These are phyloP conservation scores for Chalciporus chontae DNA, from an alignment of 768 basidiomycete species.

Conservation along the genomic window DNA sequence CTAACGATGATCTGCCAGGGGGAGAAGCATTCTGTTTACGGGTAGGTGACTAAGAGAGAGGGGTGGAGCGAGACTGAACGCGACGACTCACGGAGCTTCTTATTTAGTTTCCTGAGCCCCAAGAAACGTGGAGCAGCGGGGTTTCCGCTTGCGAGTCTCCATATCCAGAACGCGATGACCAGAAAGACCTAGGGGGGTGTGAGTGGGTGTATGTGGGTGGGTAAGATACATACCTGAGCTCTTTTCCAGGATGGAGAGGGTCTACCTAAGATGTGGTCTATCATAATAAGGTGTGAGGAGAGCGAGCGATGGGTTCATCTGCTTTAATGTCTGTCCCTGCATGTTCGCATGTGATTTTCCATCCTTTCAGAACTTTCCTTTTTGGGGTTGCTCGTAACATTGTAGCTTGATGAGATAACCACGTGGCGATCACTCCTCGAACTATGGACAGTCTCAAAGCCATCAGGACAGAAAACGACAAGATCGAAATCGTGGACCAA, in stretches of 20 bases:
- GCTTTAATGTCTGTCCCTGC: background rate
- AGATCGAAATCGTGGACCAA: constrained; percentile 88
- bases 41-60: constrained; percentile 2
- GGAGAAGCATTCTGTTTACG: constrained; percentile 65
- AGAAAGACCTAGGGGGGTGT: constrained; percentile 66
- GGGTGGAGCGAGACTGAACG: background rate
- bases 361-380: constrained; percentile 11
- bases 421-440: constrained; percentile 3
- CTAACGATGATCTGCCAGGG: constrained; percentile 95
- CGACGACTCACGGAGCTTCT: constrained; percentile 49
- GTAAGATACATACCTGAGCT: constrained; percentile 52
- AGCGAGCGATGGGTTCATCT: background rate
- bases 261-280: constrained; percentile 87
- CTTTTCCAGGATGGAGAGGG: constrained; percentile 91
- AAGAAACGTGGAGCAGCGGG: constrained; percentile 63
- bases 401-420: constrained; percentile 1
- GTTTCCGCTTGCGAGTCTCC: constrained; percentile 67
- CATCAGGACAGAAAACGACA: constrained; percentile 42
- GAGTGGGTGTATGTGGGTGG: background rate
- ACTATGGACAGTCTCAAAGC: constrained; percentile 33
- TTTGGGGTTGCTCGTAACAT: constrained; percentile 9
- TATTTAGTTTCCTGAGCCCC: constrained; percentile 59
- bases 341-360: constrained; percentile 33
- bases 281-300: constrained; percentile 50
- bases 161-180: constrained; percentile 89